Percentiles rank a stretch among this genome's conserved stretches.
Evolutionary conservation across 805 yeast genomes (phyloP).

Genomic region (Candida anglica): DNA sequence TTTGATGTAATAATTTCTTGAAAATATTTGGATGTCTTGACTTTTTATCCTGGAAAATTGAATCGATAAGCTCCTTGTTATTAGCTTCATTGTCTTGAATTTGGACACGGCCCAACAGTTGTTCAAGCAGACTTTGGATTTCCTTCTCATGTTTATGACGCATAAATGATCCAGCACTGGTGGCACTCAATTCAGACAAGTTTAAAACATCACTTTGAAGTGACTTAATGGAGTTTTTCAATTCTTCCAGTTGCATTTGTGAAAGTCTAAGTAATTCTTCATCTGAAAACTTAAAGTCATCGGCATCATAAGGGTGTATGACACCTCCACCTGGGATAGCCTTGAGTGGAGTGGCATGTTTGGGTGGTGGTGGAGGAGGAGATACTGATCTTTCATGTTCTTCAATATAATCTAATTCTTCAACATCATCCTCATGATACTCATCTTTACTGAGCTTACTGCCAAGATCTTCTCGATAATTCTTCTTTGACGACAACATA

Average conservation of each 20-base stretch:
- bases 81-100: slow-evolving; percentile 5
- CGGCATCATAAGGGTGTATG: slow-evolving; percentile 31
- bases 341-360: slow-evolving; percentile 14
- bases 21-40: slow-evolving; percentile 42
- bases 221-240: slow-evolving; percentile 37
- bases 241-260: slow-evolving; percentile 32
- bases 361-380: slow-evolving; percentile 36
- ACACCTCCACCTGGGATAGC: slow-evolving; percentile 1
- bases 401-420: slow-evolving; percentile 8
- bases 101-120: background rate
- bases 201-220: slow-evolving; percentile 43
- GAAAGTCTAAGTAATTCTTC: slow-evolving; percentile 25
- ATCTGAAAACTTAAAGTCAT: slow-evolving; percentile 31
- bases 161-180: slow-evolving; percentile 82
- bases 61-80: slow-evolving; percentile 28
- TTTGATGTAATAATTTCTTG: slow-evolving; percentile 39
- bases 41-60: slow-evolving; percentile 41
- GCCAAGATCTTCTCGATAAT: slow-evolving; percentile 30
- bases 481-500: slow-evolving; percentile 26
- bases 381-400: slow-evolving; percentile 7
- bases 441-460: slow-evolving; percentile 25
- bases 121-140: background rate
- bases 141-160: slow-evolving; percentile 60
- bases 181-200: slow-evolving; percentile 75
- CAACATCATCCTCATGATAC: slow-evolving; percentile 17